Conservation (phyloP, 2,329 filamentous ascomycete species). For the Ascosphaera acerosa region DNA sequence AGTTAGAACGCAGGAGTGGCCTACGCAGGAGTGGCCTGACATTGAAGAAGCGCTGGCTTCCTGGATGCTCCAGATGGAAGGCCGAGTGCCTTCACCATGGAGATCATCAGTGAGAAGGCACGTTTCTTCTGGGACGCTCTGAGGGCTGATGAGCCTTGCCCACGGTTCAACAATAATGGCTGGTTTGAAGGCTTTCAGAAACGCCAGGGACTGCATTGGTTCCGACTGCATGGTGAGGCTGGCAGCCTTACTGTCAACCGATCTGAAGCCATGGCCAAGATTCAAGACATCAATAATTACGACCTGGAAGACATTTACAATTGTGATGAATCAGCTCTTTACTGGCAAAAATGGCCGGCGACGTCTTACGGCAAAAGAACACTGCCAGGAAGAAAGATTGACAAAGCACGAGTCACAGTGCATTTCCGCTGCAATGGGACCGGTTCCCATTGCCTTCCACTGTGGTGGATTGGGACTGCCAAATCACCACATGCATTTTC, state of each 20-base stretch:
- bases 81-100: background rate
- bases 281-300: background rate
- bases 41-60: background rate
- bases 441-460: background rate
- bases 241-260: background rate
- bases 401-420: background rate
- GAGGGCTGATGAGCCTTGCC: background rate
- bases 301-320: background rate
- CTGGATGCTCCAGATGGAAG: background rate
- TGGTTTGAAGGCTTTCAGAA: background rate
- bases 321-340: background rate
- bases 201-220: background rate
- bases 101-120: background rate
- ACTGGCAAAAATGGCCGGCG: background rate
- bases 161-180: background rate
- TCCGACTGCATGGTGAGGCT: background rate
- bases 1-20: no score
- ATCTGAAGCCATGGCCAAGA: background rate
- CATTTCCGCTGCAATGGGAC: slow-evolving; percentile 1
- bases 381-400: background rate
- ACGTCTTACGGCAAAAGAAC: background rate
- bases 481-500: background rate
- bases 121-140: background rate
- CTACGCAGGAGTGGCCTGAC: background rate
- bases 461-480: background rate